These are phyloP conservation scores for Corylus heterophylla DNA, from an alignment of 306 rosid species.

Conservation along the genomic window DNA sequence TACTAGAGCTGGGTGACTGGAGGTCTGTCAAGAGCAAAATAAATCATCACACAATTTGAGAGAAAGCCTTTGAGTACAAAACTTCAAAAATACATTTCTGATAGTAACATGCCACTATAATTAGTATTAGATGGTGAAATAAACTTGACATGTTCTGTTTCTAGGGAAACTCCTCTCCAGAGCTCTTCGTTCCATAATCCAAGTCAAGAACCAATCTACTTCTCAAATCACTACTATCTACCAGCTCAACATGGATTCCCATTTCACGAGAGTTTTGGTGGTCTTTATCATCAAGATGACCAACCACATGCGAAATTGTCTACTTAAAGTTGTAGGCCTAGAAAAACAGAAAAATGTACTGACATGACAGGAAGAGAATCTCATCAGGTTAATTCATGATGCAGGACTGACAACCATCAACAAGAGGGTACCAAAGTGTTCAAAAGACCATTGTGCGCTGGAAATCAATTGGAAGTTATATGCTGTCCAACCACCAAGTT, in stretches of 20 bases:
- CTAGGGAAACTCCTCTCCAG: neutral
- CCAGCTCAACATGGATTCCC: neutral
- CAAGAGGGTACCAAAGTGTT: too few relatives aligned
- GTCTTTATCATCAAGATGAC: conserved; percentile 15
- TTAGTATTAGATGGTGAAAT: neutral
- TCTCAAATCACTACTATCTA: neutral
- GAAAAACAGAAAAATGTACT: neutral
- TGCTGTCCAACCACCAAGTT: neutral
- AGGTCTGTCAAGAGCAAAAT: conserved; percentile 53
- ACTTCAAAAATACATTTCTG: neutral
- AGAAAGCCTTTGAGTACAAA: neutral
- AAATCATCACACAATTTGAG: conserved; percentile 21
- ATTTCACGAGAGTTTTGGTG: neutral
- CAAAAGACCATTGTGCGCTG: neutral
- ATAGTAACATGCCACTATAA: neutral
- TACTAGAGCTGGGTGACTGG: conserved; percentile 69
- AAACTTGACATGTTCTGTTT: neutral
- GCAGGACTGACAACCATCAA: neutral
- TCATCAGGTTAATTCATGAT: neutral
- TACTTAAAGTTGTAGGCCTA: neutral
- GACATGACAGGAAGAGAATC: neutral
- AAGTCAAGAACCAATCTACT: neutral
- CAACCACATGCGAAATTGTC: neutral
- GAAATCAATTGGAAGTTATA: neutral
- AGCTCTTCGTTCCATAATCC: neutral